Evolutionary conservation across 2,329 filamentous ascomycete species (phyloP), one percentile per base, ranked within the genome.

Genomic region (Penicillium palitans): DNA sequence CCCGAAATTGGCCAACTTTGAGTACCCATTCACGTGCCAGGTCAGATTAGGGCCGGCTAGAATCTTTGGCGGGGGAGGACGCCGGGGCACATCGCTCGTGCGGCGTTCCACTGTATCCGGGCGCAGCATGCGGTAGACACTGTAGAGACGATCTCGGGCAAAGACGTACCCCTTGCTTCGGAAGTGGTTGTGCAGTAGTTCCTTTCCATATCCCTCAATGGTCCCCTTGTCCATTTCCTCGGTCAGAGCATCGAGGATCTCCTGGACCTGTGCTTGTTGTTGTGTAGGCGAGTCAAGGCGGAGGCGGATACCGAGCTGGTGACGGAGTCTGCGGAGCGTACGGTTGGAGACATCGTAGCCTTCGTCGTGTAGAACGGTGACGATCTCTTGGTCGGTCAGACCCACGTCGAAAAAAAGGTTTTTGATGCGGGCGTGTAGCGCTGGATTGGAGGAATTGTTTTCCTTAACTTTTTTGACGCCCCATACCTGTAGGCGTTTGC

Each of bases 1-100:
- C 4, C 65, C 57, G 49, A 61, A 69, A 19, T 41, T 50, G 7
- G 46, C 44, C 2, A 69, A 35, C 25, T 69, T 69, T 4, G 59
- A 46, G 45, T 68, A 62, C 3, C 58, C 54, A 59, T 69, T 54
- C 49, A 69, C 47, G 35, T 55, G 66, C 61, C 60, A 68, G 17
- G 65, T 58, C 40, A 59, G 57, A 59, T 68, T 66, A 6, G 62
- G 66, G 0, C 61, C 62, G 25, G 52, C 55, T 27, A 64, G 39
- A 49, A 59, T 53, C 58, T 62, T 62, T 19, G 47, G 48, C 17
- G 59, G 57, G 10, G 35, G 40, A 33, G 60, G 15, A 24, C 49
- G 48, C 24, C 62, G 52, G 13, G 37, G 55, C 8, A 62, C 46
- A 39, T 61, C 57, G 3, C 41, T 48, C n/a, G 52, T 37, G 10